Conservation (phyloP, 1,284 basidiomycete species). For the Ceratobasidium sp. region DNA sequence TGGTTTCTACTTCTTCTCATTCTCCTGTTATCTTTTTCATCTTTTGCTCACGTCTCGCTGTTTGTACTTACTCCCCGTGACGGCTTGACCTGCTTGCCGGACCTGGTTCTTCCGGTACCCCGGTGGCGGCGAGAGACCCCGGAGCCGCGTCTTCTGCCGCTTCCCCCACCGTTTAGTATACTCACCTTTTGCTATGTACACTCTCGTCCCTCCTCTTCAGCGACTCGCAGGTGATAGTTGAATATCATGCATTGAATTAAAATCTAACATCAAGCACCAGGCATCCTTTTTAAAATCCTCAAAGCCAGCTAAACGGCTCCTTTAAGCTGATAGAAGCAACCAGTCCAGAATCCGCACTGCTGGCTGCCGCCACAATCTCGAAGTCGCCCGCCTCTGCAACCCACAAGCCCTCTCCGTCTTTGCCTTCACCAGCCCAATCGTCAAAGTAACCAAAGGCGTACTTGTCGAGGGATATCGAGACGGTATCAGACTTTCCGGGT, state of each 20-base stretch:
- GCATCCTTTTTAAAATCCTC: not conserved
- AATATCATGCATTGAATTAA: not conserved
- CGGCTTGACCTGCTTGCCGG: too few relatives aligned
- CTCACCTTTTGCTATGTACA: too few relatives aligned
- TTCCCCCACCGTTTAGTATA: too few relatives aligned
- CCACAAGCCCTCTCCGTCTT: slow-evolving; percentile 55
- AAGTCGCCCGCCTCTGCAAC: slow-evolving; percentile 51
- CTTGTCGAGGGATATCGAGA: slow-evolving; percentile 56
- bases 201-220: too few relatives aligned
- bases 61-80: too few relatives aligned
- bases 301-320: slow-evolving; percentile 38
- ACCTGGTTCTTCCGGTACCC: too few relatives aligned
- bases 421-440: slow-evolving; percentile 54
- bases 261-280: not conserved
- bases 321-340: slow-evolving; percentile 5
- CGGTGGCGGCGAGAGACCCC: too few relatives aligned
- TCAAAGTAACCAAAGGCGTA: slow-evolving; percentile 60
- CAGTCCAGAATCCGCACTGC: slow-evolving; percentile 28
- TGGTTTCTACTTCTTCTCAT: too few relatives aligned
- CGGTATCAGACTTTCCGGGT: slow-evolving; percentile 53
- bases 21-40: too few relatives aligned
- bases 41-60: too few relatives aligned
- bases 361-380: slow-evolving; percentile 47
- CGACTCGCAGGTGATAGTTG: not conserved
- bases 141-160: too few relatives aligned